Base-by-base conservation (phyloP, 495 filamentous ascomycete genomes). In the Hypoxylon fuscum region DNA sequence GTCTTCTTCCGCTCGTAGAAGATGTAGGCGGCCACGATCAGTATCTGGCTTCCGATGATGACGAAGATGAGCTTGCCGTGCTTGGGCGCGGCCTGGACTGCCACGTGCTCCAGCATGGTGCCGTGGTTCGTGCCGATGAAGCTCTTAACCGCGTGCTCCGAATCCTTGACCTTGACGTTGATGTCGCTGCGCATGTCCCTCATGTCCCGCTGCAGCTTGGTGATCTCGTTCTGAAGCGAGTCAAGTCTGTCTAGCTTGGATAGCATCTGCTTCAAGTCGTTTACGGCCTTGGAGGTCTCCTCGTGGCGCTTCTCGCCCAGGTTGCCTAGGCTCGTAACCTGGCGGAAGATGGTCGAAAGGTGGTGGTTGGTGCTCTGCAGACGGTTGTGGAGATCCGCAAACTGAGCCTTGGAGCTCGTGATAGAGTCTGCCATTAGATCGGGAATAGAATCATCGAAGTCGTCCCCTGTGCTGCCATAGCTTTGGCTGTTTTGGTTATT, bases 1-100 rank as follows among this genome's bases (percentile, higher is more conserved):
- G 82, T 85, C 75, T 89, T 88, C 63, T 88, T 85, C 59, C 87
- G 81, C 81, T 97, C 96, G 76, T 98, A 97, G 41, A 88, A 69
- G 17, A 93, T 68, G 73, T 93, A 98, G 14, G 78, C 83, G 6
- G 69, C 85, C 2, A 84, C 84, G 17, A 95, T 72, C 68, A 93
- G 49, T 20, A 88, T 68, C 78, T 98, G 93, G 66, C 91, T 86
- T 25, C 83, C 85, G 42, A 98, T 79, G 35, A 96, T 81, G 31
- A 92, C 74, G 71, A 89, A 81, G 55, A 96, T 78, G 64, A 96
- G 85, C 67, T 85, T 82, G 20, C 86, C 85, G 80, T 96, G 87
- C 31, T 87, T 85, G 0, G 88, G 87, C 18, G 81, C 77, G 4
- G 73, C 64, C 67, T 88, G 76, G 17, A 74, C 77, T 35, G 79